These are phyloP conservation scores for Fusarium coffeatum DNA, from an alignment of 2,329 filamentous ascomycete genomes.

Conservation along the genomic window DNA sequence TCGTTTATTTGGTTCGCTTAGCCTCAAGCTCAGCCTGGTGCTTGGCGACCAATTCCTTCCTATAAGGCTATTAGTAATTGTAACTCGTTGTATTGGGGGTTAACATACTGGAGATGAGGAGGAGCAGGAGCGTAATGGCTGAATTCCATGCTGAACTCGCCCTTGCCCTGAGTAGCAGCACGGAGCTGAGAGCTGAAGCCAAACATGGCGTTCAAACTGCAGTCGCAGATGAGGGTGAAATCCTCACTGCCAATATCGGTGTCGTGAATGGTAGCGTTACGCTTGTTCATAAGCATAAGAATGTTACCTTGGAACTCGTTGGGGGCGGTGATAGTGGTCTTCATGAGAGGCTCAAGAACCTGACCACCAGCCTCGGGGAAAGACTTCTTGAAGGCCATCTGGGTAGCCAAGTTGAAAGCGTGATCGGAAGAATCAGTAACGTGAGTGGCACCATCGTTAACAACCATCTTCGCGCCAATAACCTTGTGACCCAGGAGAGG, in stretches of 20 bases:
- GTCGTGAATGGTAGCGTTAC: slow-evolving; percentile 93
- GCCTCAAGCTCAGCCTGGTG: slow-evolving; percentile 69
- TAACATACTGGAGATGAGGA: slow-evolving; percentile 84
- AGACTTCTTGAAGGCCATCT: slow-evolving; percentile 95
- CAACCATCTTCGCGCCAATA: slow-evolving; percentile 87
- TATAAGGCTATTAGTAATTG: slow-evolving; percentile 45
- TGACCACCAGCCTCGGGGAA: slow-evolving; percentile 84
- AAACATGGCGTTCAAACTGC: slow-evolving; percentile 96
- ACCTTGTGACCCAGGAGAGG: slow-evolving; percentile 94
- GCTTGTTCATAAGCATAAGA: slow-evolving; percentile 95
- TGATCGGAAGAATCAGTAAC: slow-evolving; percentile 98
- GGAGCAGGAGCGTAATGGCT: slow-evolving; percentile 92
- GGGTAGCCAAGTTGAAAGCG: slow-evolving; percentile 93
- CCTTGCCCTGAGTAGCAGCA: slow-evolving; percentile 96
- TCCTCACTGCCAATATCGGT: slow-evolving; percentile 95
- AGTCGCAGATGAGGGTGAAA: slow-evolving; percentile 92
- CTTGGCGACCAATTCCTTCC: slow-evolving; percentile 69
- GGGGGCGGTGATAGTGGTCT: slow-evolving; percentile 94
- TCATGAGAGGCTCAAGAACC: slow-evolving; percentile 96
- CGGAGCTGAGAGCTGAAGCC: slow-evolving; percentile 92
- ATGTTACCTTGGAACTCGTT: slow-evolving; percentile 98
- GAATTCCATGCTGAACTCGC: slow-evolving; percentile 99
- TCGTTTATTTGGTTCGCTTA: slow-evolving; percentile 64
- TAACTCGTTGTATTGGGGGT: neutral
- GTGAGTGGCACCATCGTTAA: slow-evolving; percentile 97